Conservation (phyloP, 2,329 filamentous ascomycete genomes). For the Fusarium camptoceras region DNA sequence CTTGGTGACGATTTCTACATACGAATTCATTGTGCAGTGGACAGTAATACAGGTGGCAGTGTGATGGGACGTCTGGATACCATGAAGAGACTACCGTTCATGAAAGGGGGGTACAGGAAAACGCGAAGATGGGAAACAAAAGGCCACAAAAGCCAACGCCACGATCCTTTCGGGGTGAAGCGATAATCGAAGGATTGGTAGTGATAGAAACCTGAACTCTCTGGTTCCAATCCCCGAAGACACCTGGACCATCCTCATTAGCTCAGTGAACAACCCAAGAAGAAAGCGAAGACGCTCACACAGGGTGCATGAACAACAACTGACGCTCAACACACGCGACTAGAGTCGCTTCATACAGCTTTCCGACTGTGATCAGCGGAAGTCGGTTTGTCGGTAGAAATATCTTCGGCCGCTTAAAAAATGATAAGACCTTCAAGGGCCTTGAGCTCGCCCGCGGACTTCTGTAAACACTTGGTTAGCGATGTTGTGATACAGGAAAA, state of each 20-base stretch:
- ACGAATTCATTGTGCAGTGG: neutral
- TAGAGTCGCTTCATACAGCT: neutral
- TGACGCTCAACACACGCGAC: neutral
- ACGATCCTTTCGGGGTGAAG: accelerated
- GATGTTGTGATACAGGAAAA: neutral
- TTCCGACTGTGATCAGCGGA: neutral
- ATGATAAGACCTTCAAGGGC: neutral
- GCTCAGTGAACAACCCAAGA: neutral
- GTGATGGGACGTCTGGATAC: neutral
- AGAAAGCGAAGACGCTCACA: neutral
- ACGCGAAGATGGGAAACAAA: accelerated
- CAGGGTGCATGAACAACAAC: neutral
- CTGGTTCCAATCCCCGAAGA: neutral
- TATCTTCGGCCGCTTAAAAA: neutral
- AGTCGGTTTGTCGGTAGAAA: no score
- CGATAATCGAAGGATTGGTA: no score
- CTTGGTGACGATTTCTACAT: accelerated
- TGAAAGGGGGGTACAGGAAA: accelerated
- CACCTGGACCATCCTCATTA: neutral
- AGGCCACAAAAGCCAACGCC: neutral
- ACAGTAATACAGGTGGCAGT: neutral
- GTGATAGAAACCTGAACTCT: neutral
- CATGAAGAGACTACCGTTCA: neutral
- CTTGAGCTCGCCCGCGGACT: neutral
- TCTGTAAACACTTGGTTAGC: neutral